Evolutionary conservation across 352 stramenopile genomes (phyloP).

Genomic region (Pythium vanterpoolii): DNA sequence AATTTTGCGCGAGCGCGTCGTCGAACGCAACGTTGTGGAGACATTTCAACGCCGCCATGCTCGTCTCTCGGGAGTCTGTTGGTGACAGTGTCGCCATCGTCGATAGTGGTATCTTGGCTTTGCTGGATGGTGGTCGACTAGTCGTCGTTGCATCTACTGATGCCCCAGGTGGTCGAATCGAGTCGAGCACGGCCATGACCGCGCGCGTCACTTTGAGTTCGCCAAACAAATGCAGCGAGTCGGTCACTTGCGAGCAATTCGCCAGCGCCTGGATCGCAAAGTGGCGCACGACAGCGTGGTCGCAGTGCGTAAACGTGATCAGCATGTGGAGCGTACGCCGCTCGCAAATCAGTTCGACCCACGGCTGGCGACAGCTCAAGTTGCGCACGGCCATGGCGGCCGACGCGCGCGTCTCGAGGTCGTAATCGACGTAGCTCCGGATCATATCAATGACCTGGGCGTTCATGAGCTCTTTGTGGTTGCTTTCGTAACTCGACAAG

Average conservation of each 20-base stretch:
- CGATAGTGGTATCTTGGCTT: neutral
- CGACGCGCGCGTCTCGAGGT: constrained; percentile 64
- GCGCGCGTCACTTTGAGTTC: constrained; percentile 57
- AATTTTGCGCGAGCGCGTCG: constrained; percentile 45
- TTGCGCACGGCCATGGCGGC: constrained; percentile 74
- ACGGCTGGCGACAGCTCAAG: constrained; percentile 63
- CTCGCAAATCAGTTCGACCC: constrained; percentile 80
- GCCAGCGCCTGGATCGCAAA: constrained; percentile 65
- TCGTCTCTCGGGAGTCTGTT: constrained; percentile 34
- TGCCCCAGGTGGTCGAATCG: constrained; percentile 2
- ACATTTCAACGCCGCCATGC: constrained; percentile 67
- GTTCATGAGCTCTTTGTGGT: constrained; percentile 81
- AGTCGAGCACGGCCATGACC: constrained; percentile 51
- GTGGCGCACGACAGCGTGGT: constrained; percentile 51
- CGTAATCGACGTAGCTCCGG: constrained; percentile 62
- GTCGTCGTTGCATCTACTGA: neutral
- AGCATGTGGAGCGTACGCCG: constrained; percentile 62
- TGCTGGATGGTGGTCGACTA: neutral
- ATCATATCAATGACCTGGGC: constrained; percentile 67
- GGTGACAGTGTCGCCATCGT: neutral
- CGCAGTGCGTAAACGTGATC: constrained; percentile 48
- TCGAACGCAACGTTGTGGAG: constrained; percentile 66
- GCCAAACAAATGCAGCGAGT: constrained; percentile 69
- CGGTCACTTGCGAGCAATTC: constrained; percentile 74
- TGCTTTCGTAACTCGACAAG: constrained; percentile 65